These are phyloP conservation scores for Metarhizium humberi DNA, from an alignment of 2,329 filamentous ascomycete species.

Conservation along the genomic window DNA sequence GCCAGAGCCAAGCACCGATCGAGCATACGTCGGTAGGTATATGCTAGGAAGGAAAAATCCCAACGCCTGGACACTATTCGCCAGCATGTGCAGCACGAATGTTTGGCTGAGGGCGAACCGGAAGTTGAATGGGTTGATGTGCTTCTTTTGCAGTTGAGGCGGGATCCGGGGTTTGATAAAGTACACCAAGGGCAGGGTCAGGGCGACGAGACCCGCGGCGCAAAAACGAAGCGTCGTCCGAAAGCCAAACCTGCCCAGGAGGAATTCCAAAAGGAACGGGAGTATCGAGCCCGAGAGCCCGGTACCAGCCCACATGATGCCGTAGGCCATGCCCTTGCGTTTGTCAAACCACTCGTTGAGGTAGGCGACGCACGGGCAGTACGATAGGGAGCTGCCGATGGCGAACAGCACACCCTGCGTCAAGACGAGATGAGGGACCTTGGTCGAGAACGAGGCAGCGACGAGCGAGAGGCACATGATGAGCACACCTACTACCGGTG, in stretches of 20 bases:
- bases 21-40: constrained; percentile 47
- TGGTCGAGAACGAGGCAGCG: constrained; percentile 38
- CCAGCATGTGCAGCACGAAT: constrained; percentile 44
- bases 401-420: constrained; percentile 51
- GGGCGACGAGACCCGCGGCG: constrained; percentile 33
- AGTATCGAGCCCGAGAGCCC: constrained; percentile 35
- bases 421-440: constrained; percentile 39
- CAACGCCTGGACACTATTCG: constrained; percentile 44
- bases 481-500: constrained; percentile 30
- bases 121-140: constrained; percentile 24
- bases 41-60: constrained; percentile 53
- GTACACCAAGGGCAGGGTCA: constrained; percentile 40
- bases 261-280: constrained; percentile 33
- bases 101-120: constrained; percentile 39
- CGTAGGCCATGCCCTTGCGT: constrained; percentile 45
- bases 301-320: constrained; percentile 43
- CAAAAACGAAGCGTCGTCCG: constrained; percentile 36
- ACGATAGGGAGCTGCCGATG: constrained; percentile 39
- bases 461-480: constrained; percentile 37
- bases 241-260: constrained; percentile 35
- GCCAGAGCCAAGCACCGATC: constrained; percentile 30
- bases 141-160: constrained; percentile 15
- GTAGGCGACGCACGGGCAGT: constrained; percentile 42
- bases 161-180: constrained; percentile 43
- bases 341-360: constrained; percentile 47